Evolutionary conservation across 2,329 filamentous ascomycete genomes (phyloP).

Genomic region (Ceratocystis huliohia): DNA sequence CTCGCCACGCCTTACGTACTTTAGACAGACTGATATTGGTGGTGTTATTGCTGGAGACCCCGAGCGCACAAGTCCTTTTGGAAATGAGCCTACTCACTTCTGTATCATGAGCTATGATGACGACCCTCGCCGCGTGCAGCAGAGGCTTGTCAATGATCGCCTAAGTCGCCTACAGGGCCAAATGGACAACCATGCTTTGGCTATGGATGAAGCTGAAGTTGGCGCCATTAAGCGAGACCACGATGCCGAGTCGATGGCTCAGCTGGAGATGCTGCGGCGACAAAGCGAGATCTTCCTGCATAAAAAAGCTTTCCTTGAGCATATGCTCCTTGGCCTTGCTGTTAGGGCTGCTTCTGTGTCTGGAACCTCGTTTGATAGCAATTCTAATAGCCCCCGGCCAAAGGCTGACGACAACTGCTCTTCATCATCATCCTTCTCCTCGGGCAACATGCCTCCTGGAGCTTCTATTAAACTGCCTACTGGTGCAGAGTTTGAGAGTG

Average conservation of each 20-base stretch:
- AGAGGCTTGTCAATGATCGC: slow-evolving; percentile 68
- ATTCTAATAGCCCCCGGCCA: neutral
- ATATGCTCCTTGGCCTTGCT: slow-evolving; percentile 33
- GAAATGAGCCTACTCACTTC: slow-evolving; percentile 81
- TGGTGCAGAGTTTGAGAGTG: slow-evolving; percentile 71
- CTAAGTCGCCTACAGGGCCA: slow-evolving; percentile 68
- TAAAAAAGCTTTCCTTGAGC: slow-evolving; percentile 46
- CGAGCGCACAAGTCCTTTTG: slow-evolving; percentile 76
- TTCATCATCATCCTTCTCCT: slow-evolving; percentile 29
- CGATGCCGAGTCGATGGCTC: slow-evolving; percentile 39
- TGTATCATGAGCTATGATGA: slow-evolving; percentile 90
- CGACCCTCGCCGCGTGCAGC: slow-evolving; percentile 79
- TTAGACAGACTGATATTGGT: slow-evolving; percentile 87
- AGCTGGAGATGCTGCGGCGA: slow-evolving; percentile 47
- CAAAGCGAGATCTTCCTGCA: slow-evolving; percentile 45
- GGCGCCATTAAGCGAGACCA: slow-evolving; percentile 42
- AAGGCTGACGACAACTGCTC: slow-evolving; percentile 22
- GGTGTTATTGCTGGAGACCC: slow-evolving; percentile 68
- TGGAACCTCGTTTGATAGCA: slow-evolving; percentile 8
- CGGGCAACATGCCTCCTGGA: slow-evolving; percentile 37
- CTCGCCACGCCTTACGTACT: slow-evolving; percentile 92
- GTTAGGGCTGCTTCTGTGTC: slow-evolving; percentile 13
- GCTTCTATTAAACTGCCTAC: slow-evolving; percentile 53
- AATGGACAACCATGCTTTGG: slow-evolving; percentile 58
- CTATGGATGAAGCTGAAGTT: slow-evolving; percentile 64